These are phyloP conservation scores for Alternaria dauci DNA, from an alignment of 2,329 filamentous ascomycete species.

Conservation along the genomic window DNA sequence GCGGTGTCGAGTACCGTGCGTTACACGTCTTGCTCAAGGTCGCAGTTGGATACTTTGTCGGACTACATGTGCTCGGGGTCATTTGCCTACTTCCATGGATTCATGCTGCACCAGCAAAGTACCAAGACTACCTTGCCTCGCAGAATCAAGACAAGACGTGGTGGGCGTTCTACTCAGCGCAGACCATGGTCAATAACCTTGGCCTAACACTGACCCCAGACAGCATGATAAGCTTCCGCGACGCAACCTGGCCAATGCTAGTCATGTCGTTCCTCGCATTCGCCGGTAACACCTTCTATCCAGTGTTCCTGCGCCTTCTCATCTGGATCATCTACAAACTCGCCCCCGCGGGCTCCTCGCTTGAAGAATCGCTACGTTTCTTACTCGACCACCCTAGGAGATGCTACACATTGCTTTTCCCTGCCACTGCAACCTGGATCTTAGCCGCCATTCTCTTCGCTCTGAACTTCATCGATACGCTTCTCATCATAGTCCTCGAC, in stretches of 20 bases:
- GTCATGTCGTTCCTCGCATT: slow-evolving; percentile 86
- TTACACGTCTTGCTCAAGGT: slow-evolving; percentile 84
- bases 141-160: slow-evolving; percentile 56
- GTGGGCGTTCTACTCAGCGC: slow-evolving; percentile 85
- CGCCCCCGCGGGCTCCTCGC: slow-evolving; percentile 69
- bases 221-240: slow-evolving; percentile 90
- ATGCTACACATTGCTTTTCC: slow-evolving; percentile 95
- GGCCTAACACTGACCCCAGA: slow-evolving; percentile 91
- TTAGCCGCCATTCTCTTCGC: slow-evolving; percentile 83
- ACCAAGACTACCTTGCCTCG: slow-evolving; percentile 55
- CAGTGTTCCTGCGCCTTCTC: slow-evolving; percentile 91
- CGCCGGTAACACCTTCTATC: slow-evolving; percentile 94
- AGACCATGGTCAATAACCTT: slow-evolving; percentile 90
- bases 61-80: slow-evolving; percentile 80
- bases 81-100: slow-evolving; percentile 85
- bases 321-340: slow-evolving; percentile 82
- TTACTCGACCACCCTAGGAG: slow-evolving; percentile 92
- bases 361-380: slow-evolving; percentile 91
- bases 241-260: slow-evolving; percentile 76
- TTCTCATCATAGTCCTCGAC: slow-evolving; percentile 93
- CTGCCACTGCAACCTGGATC: slow-evolving; percentile 92
- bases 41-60: slow-evolving; percentile 75
- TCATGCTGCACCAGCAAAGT: slow-evolving; percentile 50
- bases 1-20: slow-evolving; percentile 94
- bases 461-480: slow-evolving; percentile 83